A percentile compares a stretch with the other conserved stretches of the same genome.
Conservation (phyloP, 257 asterid species). For the Ehretia macrophylla region DNA sequence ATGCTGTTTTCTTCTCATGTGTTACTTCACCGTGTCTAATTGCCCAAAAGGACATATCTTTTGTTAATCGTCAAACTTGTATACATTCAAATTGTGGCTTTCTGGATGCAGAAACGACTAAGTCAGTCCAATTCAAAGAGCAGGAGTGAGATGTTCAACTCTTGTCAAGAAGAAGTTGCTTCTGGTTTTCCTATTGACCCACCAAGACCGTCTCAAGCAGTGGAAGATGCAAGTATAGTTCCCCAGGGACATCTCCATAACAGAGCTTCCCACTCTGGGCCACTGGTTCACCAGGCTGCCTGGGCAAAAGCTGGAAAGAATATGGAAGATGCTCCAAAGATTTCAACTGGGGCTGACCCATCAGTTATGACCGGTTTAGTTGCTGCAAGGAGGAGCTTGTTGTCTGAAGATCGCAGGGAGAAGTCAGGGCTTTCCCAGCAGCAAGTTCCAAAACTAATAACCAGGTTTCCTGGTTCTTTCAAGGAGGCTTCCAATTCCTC, state of each 20-base stretch:
- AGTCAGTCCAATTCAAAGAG: conserved; percentile 76
- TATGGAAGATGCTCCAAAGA: conserved; percentile 60
- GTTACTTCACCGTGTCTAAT: no score
- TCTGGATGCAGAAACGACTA: conserved; percentile 61
- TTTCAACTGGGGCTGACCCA: conserved; percentile 52
- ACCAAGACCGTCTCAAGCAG: conserved; percentile 68
- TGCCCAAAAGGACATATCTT: no score
- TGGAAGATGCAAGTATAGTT: conserved; percentile 53
- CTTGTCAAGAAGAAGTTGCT: conserved; percentile 86
- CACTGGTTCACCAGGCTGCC: conserved; percentile 80
- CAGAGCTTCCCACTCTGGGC: conserved; percentile 96
- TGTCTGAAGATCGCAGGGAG: conserved; percentile 62
- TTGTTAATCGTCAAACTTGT: background rate
- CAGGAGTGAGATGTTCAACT: conserved; percentile 93
- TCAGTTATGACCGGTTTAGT: conserved; percentile 75
- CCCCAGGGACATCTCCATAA: conserved; percentile 49
- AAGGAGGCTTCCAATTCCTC: conserved; percentile 67
- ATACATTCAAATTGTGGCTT: conserved; percentile 15
- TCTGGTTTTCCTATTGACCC: conserved; percentile 97
- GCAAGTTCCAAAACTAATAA: conserved; percentile 63
- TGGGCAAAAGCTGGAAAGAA: conserved; percentile 75
- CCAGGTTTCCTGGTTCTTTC: conserved; percentile 82
- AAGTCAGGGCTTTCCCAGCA: conserved; percentile 44
- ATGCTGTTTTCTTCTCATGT: no score
- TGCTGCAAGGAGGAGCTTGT: conserved; percentile 76